Base-by-base conservation (phyloP, 805 yeast species). In the Spathaspora boniae region DNA sequence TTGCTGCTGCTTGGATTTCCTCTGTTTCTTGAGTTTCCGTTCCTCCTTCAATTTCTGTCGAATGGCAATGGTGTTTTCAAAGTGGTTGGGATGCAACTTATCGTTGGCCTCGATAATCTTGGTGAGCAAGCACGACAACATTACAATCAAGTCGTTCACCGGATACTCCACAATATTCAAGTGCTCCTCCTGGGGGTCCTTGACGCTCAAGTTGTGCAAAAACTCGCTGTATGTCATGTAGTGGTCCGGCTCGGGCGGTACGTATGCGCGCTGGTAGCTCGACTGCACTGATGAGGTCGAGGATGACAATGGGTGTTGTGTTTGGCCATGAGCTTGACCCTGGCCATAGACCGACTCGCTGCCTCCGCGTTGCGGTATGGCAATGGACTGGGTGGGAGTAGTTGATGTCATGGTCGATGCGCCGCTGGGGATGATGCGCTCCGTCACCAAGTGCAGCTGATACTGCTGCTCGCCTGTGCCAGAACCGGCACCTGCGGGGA, bases 61-160 rank as follows among this genome's bases (percentile, higher is more conserved):
- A 26, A 58, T 54, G 15, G 70, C 70, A 15, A 67, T 60, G 22
- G 72, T 65, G 38, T 65, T 62, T 43, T 72, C 71, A 44, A 75
- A 73, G 47, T 77, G 81, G 44, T 78, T 80, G 2, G 89, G 84
- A 50, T 82, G 91, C 23, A 86, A 64, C 33, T 78, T 70, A 58
- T 91, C 98, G 60, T 91, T 93, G 9, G 95, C 88, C 50, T 85
- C 91, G 25, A 91, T 82, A 31, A 93, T 88, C 54, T 85, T 86
- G 45, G 87, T 87, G 36, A 91, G 65, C 35, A 91, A 67, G 6
- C 94, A 82, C 15, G 96, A 78, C 34, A 91, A 70, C 97, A 93
- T 91, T 29, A 79, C 58, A 29, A 93, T 69, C 18, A 93, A 70
- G 44, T 85, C 91, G 40, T 80, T 78, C 2, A 86, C 87, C 1